Base-by-base conservation (phyloP, 805 yeast species). In the Lachancea waltii region DNA sequence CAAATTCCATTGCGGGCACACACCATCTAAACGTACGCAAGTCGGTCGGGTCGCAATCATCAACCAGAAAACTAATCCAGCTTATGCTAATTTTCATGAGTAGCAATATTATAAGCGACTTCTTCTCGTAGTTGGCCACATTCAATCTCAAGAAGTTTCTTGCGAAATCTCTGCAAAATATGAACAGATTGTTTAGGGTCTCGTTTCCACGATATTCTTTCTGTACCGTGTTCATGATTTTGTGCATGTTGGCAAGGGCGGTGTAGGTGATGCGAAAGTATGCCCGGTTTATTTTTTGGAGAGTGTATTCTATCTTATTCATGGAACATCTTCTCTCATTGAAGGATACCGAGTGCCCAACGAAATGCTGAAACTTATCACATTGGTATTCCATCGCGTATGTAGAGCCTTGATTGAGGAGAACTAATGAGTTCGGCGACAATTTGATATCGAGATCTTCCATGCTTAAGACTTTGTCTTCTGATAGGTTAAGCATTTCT, bases 11-110 rank as follows among this genome's bases (percentile, higher is more conserved):
- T 0, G 98, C 97, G 10, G 85, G 71, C 17, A 92, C 97, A 60
- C 96, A 86, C 96, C 97, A 92, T 50, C 95, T 70, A 55, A 92
- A 92, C 0, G 97, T 90, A 50, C 79, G 83, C 39, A 82, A 74
- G 48, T 90, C 97, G 0, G 95, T 81, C 1, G 97, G 95, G 11
- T 79, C 79, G 64, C 98, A 92, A 53, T 90, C 97, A 59, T 92
- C 96, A 43, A 90, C 86, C 19, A 92, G 77, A 54, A 87, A 90
- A 40, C 86, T 76, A 13, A 92, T 81, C 98, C 98, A 92, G 39
- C 83, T 90, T 30, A 87, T 77, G 31, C 94, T 75, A 44, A 86
- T 62, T 41, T 78, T 77, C 21, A 92, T 77, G 56, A 92, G 70
- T 48, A 77, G 76, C 63, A 81, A 65, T 19, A 86, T 78, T 7